Base-by-base conservation (phyloP, 192 early-diverging fungal species). In the Entophlyctis luteolus region DNA sequence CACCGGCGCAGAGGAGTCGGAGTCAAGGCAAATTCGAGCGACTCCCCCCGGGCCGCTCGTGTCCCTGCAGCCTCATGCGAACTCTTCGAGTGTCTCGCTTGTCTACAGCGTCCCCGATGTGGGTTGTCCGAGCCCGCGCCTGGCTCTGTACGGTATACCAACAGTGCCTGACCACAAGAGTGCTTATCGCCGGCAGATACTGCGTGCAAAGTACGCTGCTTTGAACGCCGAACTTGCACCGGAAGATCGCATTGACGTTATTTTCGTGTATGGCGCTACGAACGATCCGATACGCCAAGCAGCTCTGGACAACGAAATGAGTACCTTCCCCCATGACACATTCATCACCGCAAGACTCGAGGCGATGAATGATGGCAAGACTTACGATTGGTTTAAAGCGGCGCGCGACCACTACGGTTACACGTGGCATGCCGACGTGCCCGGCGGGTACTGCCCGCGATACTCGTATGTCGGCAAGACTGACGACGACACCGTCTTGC, bases 401-500 rank as follows among this genome's bases (percentile, higher is more conserved):
- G 60, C 60, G 32, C 32, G 57, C 14, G 14, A 12, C 10, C 3
- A 52, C 50, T 52, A 8, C 18, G 16, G 31, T 20, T 48, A 49
- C 25, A 23, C 47, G 16, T 31, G 3, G 4, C 60, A 63, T 31
- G 32, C 60, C 4, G 32, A 10, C 3, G 3, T 14, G 6, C 45
- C 23, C 23, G 18, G 32, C n/a, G 20, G 5, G 16, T 46, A 25
- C 29, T 63, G 60, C 23, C n/a, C 33, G 47, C 18, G 47, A 31
- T 63, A 63, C 31, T 18, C 34, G 32, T 63, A 28, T 28, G 47
- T 63, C 4, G 60, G 22, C 2, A 63, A 63, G 32, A 29, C 23
- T 8, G 60, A 63, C 49, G 60, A 63, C 23, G 60, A 63, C 23
- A 14, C 60, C 14, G 32, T 63, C 4, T 31, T 63, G 20, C 60